Base-by-base conservation (phyloP, 208 protist genomes). In the Trypanosoma boissoni region DNA sequence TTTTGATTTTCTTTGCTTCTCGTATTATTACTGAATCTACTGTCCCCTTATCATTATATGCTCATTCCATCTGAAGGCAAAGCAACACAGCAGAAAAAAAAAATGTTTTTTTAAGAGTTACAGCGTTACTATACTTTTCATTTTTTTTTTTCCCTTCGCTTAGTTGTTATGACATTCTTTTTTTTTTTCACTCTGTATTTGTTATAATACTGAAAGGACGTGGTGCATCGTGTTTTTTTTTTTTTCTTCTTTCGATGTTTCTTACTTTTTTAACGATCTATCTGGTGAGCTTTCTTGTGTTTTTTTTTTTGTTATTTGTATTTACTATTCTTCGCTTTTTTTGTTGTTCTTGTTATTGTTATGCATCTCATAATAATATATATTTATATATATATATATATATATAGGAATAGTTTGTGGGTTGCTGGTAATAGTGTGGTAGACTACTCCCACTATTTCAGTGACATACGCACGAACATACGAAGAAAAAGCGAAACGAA, bases 311-410 rank as follows among this genome's bases (percentile, higher is more conserved):
- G n/a, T n/a, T n/a, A n/a, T n/a, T n/a, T n/a, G n/a, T n/a, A n/a
- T n/a, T n/a, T n/a, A n/a, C n/a, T n/a, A n/a, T n/a, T n/a, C n/a
- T n/a, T 49, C 52, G 23, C 39, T 50, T 39, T 52, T 37, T 62
- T 65, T 62, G 31, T 50, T 10, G 14, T 43, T 58, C 29, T 36
- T 44, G 16, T 23, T 56, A 23, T 56, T 49, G 44, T 49, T 44
- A 34, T 32, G 21, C 16, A 32, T 59, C 7, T 8, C 28, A 5
- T 59, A 20, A 58, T 10, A 36, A 31, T 55, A 31, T 53, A 44
- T 60, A 43, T 68, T 39, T 68, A 20, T 37, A 18, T 20, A 34
- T 29, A 32, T 8, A 59, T 20, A n/a, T 46, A 18, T 29, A 48
- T 48, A 3, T 18, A 10, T 45, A 3, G 34, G 24, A 27, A 32